Percentiles rank a stretch among this genome's conserved stretches.
These are phyloP conservation scores for Diaporthe vaccinii DNA, from an alignment of 2,329 filamentous ascomycete species.

Conservation along the genomic window DNA sequence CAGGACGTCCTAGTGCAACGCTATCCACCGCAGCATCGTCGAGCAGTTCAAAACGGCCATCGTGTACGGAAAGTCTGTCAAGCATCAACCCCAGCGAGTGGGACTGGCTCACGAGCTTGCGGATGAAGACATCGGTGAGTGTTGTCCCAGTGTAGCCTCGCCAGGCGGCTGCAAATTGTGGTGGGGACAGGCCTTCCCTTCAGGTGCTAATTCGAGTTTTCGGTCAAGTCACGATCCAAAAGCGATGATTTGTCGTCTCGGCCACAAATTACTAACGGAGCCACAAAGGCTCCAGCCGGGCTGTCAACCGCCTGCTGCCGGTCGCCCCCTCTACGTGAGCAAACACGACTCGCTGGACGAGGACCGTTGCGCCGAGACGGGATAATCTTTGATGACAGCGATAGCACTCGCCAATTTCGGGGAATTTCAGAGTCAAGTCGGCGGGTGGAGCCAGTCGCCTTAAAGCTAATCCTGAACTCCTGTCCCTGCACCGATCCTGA, in stretches of 20 bases:
- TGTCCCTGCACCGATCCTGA: constrained; percentile 22
- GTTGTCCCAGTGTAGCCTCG: constrained; percentile 30
- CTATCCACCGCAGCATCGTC: constrained; percentile 95
- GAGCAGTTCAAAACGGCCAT: constrained; percentile 96
- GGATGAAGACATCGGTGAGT: constrained; percentile 96
- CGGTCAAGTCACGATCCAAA: constrained; percentile 73
- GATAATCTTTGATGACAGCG: constrained; percentile 31
- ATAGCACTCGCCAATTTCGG: constrained; percentile 34
- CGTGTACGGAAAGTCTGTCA: constrained; percentile 97
- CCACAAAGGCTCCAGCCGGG: constrained; percentile 44
- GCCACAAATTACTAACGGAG: constrained; percentile 21
- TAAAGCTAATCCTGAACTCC: constrained; percentile 26
- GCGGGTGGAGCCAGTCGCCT: constrained; percentile 30
- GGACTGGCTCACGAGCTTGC: constrained; percentile 91
- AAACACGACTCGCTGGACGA: constrained; percentile 21
- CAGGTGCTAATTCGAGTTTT: constrained; percentile 45
- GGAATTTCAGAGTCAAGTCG: constrained; percentile 22
- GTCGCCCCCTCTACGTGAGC: constrained; percentile 12
- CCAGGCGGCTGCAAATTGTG: constrained; percentile 15
- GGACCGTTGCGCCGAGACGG: constrained; percentile 40
- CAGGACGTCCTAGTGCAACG: constrained; percentile 81
- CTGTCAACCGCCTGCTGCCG: constrained; percentile 43
- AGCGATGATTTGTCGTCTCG: constrained; percentile 65
- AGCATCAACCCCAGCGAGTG: constrained; percentile 97
- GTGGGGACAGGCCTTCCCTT: constrained; percentile 3